phyloP scores from a whole-genome alignment of 805 yeast species.

The Ogataea trehaloabstinens region DNA sequence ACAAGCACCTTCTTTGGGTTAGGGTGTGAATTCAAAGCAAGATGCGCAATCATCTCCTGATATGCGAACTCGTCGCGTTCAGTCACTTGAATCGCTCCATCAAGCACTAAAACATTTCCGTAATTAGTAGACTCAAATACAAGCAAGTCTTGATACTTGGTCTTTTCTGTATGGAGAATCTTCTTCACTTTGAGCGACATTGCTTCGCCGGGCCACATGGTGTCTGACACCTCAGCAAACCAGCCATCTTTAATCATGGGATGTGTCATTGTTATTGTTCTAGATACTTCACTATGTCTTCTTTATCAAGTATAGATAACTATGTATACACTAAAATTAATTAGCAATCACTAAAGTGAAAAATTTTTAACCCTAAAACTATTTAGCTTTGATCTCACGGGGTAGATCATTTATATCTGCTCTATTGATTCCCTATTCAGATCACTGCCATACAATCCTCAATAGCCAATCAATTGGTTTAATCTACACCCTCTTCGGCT shows the following conservation, averaged over 20 bases:
- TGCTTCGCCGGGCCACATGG: conserved; percentile 99
- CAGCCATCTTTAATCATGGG: conserved; percentile 80
- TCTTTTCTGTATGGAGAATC: conserved; percentile 78
- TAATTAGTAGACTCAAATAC: conserved; percentile 91
- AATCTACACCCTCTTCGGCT: too few relatives aligned
- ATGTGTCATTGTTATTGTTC: conserved; percentile 43
- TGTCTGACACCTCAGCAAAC: conserved; percentile 93
- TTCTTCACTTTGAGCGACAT: conserved; percentile 87
- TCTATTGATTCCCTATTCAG: too few relatives aligned
- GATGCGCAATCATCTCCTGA: conserved; percentile 97
- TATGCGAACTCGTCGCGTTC: conserved; percentile 97
- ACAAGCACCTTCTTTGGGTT: conserved; percentile 92
- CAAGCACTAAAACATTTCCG: conserved; percentile 93
- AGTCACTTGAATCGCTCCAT: conserved; percentile 92
- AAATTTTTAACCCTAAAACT: too few relatives aligned
- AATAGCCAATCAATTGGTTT: too few relatives aligned
- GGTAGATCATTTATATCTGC: too few relatives aligned
- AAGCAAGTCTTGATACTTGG: conserved; percentile 89
- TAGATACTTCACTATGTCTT: neutral
- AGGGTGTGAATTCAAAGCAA: conserved; percentile 90
- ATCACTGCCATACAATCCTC: too few relatives aligned
- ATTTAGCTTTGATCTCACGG: too few relatives aligned
- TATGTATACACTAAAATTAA: too few relatives aligned
- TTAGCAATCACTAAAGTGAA: too few relatives aligned
- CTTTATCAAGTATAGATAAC: too few relatives aligned